A percentile compares a stretch with the other conserved stretches of the same genome.
Evolutionary conservation across 345 rosid genomes (phyloP).

Genomic region (Laguncularia racemosa): DNA sequence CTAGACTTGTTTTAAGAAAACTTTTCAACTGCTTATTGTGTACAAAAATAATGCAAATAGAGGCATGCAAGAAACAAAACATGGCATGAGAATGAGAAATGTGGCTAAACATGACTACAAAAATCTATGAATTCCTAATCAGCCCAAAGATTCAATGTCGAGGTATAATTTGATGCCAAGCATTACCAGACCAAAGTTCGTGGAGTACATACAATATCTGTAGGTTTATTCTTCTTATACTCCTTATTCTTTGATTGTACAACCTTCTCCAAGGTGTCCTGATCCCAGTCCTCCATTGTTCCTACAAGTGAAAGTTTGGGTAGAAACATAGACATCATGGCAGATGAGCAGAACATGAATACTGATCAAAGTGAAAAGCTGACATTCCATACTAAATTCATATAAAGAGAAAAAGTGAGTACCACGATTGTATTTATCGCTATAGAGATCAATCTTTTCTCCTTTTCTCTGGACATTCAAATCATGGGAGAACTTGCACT

Average conservation of each 20-base stretch:
- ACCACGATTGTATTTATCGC: conserved; percentile 56
- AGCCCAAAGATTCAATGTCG: no score
- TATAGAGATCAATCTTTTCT: conserved; percentile 58
- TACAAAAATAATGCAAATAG: no score
- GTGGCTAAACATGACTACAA: background rate
- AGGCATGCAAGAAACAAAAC: no score
- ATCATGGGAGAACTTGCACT: conserved; percentile 73
- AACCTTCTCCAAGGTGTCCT: conserved; percentile 64
- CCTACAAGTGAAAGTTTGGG: conserved; percentile 16
- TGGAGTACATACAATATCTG: conserved; percentile 48
- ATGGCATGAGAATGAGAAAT: no score
- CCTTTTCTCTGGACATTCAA: conserved; percentile 67
- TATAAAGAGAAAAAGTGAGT: background rate
- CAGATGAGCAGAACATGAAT: background rate
- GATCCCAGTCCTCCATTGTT: conserved; percentile 78
- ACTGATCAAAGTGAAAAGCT: background rate
- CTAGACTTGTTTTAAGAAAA: no score
- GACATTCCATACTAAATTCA: background rate
- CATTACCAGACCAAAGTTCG: background rate
- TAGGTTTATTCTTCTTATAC: conserved; percentile 59
- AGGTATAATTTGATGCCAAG: background rate
- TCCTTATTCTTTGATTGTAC: conserved; percentile 53
- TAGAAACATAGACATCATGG: conserved; percentile 1
- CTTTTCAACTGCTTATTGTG: no score
- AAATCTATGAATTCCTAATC: background rate